Base-by-base conservation (phyloP, 306 rosid species). In the Oxytropis ochrocephala region DNA sequence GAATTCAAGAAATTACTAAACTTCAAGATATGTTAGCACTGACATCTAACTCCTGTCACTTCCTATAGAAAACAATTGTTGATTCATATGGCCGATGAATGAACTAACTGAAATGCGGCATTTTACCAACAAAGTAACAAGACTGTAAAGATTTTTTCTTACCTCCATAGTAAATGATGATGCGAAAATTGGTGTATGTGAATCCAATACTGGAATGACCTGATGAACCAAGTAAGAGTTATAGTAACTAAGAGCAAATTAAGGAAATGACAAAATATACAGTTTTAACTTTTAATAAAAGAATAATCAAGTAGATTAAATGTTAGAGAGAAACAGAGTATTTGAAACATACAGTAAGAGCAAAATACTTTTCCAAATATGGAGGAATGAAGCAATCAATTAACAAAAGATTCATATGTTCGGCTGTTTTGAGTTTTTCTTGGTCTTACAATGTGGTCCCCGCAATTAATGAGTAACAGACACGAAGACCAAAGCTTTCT, bases 151-250 rank as follows among this genome's bases (percentile, higher is more conserved):
- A 29, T 5, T 4, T 11, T 13, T 29, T 55, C 41, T 53, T 54
- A 92, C 98, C 98, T 92, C 98, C 96, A 92, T 86, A 41, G 98
- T 92, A 76, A 89, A 92, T 70, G 98, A 92, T 58, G 98, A 92
- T 13, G 98, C 96, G 75, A 83, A 92, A 68, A 89, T 89, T 70
- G 98, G 98, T 0, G 98, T 89, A 62, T 69, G 76, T 46, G 93
- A 69, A 82, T 90, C 96, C 83, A 92, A 77, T 59, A 95, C 95
- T 53, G 98, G 98, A 62, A 92, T 86, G 59, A 92, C 96, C 98
- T 89, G 84, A 72, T 78, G 41, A 76, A 46, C 65, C 57, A 72
- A 79, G 42, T 27, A 47, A 39, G 56, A 53, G 44, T 55, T 10
- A 62, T 19, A 53, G 19, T 53, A 53, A 53, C 14, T 53, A 61